phyloP scores from a whole-genome alignment of 306 rosid species.

The Fagus sylvatica region DNA sequence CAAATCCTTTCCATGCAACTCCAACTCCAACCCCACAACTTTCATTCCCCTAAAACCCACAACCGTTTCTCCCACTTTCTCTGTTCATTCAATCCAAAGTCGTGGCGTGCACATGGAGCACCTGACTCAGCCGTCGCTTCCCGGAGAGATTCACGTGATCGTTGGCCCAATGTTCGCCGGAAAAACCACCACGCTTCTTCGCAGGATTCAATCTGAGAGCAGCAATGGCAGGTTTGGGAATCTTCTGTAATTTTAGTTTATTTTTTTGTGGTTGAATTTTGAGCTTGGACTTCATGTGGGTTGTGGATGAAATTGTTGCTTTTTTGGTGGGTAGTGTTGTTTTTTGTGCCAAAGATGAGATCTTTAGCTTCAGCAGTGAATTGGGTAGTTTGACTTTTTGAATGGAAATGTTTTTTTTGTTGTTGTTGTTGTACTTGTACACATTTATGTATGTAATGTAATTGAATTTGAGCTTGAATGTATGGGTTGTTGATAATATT shows the following conservation, averaged over 20 bases:
- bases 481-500: no score
- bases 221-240: conserved; percentile 63
- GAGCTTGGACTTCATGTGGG: not conserved
- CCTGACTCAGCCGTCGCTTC: conserved; percentile 28
- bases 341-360: no score
- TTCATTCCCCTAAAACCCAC: conserved; percentile 37
- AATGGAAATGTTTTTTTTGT: no score
- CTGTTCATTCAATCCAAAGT: conserved; percentile 30
- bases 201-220: conserved; percentile 66
- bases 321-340: no score
- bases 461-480: no score
- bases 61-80: conserved; percentile 23
- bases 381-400: no score
- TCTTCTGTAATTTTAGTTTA: not conserved
- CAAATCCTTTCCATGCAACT: conserved; percentile 23
- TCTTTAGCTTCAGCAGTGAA: no score
- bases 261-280: not conserved
- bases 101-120: conserved; percentile 38
- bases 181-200: conserved; percentile 80
- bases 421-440: no score
- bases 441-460: no score
- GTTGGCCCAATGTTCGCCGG: conserved; percentile 98
- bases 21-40: not conserved
- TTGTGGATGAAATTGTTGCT: no score
- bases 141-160: conserved; percentile 85